Evolutionary conservation across 805 yeast species (phyloP), one percentile per base, ranked within the genome.

Genomic region (Torulaspora microellipsoides): DNA sequence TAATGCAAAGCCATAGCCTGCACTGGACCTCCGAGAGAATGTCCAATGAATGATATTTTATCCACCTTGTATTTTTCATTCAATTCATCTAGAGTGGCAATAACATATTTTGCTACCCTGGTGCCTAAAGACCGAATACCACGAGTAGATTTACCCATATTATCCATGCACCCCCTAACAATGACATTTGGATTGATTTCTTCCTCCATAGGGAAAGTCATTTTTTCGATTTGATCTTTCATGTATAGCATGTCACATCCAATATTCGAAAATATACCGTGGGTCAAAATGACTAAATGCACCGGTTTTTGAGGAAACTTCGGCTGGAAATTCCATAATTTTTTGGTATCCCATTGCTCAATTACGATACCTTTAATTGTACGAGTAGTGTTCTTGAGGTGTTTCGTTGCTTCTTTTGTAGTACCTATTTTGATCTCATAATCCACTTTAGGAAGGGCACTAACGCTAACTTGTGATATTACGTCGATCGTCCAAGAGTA

Each of bases 1-100:
- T 88, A 84, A 2, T 91, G 93, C 32, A 93, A 71, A 1, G 98
- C 95, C 72, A 85, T 91, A 0, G 95, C 80, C 66, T 91, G 97
- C 8, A 85, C 85, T 13, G 86, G 77, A 0, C 99, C 99, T 13
- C 99, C 99, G 20, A 93, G 68, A 0, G 98, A 91, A 64, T 93
- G 99, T 1, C 93, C 95, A 15, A 93, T 70, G 56, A 93, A 90
- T 2, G 98, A 91, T 4, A 91, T 78, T 54, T 78, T 79, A 10
- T 65, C 63, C 7, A 87, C 79, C 4, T 68, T 55, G 17, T 68
- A 70, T 8, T 51, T 46, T 10, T 59, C 49, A 4, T 65, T 61
- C 36, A 83, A 67, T 27, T 78, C 81, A 31, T 75, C 69, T 4
- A 81, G 72, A 1, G 60, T 44, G 8, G 61, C 47, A 9, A 67